Evolutionary conservation across 495 filamentous ascomycete species (phyloP), one percentile per base, ranked within the genome.

Genomic region (Durotheca rogersii): DNA sequence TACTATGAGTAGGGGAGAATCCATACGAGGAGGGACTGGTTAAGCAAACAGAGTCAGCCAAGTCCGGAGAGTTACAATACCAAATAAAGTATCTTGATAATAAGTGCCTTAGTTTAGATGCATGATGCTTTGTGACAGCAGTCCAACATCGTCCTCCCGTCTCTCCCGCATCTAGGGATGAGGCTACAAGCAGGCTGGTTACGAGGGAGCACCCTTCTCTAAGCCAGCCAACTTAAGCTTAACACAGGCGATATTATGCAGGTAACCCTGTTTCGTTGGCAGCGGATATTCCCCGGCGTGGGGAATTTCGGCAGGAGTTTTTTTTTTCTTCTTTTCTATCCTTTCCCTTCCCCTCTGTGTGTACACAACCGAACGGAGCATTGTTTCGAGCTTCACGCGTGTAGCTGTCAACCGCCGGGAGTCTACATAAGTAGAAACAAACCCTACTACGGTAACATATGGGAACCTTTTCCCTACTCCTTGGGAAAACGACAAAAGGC

Each of bases 211-310:
- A 27, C n/a, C n/a, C n/a, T n/a, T n/a, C n/a, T n/a, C n/a, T n/a
- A n/a, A n/a, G n/a, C n/a, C n/a, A 27, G 23, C 23, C 27, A 53
- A 11, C 19, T 52, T 47, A 54, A 54, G 41, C 51, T 43, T 46
- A 46, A 33, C 45, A 37, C 49, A 53, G 53, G 53, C 50, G 42
- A 20, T 18, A 37, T 30, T 11, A 59, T 59, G 56, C 56, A 47
- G 32, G 56, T 47, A 53, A 59, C 56, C 56, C 53, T 59, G 56
- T 59, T 59, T 59, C 33, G 20, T 50, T 50, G 56, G 49, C 50
- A 40, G 53, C 25, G 29, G 37, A 21, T 12, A 30, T 14, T 44
- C 56, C 49, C 49, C 45, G 46, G 50, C 45, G 40, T 53, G 39
- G 40, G 20, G 49, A 52, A 25, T 45, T 45, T 5, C 16, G 34